Evolutionary conservation across 2,329 filamentous ascomycete species (phyloP).

Genomic region (Colletotrichum sp.): DNA sequence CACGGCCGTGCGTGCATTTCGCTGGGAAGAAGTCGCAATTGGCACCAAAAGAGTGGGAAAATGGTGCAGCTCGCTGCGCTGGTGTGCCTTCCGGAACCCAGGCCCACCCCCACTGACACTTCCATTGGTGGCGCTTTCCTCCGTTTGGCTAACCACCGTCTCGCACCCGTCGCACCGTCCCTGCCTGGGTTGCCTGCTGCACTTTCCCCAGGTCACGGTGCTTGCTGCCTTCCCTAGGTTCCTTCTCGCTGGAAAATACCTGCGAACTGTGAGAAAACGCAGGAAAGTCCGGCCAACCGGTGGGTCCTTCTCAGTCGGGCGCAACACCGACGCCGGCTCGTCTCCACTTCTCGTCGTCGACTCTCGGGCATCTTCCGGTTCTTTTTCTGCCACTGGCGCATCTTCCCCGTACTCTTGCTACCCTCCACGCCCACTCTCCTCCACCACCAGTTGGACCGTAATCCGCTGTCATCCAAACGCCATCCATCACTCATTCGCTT

Average conservation of each 20-base stretch:
- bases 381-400: not conserved
- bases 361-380: constrained; percentile 13
- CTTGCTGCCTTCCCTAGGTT: not conserved
- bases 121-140: not conserved
- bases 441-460: not conserved
- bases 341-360: not conserved
- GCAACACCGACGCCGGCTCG: not conserved
- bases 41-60: not conserved
- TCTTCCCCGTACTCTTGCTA: not conserved
- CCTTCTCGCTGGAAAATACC: not conserved
- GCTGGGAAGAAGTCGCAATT: not conserved
- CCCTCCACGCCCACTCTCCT: not conserved
- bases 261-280: not conserved
- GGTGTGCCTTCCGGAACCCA: not conserved
- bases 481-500: not conserved
- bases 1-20: not conserved
- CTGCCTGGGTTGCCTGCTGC: not conserved
- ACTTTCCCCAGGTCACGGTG: not conserved
- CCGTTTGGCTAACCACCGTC: not conserved
- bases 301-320: not conserved
- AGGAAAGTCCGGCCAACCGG: not conserved
- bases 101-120: not conserved
- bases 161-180: not conserved
- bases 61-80: not conserved
- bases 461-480: not conserved